Base-by-base conservation (phyloP, 1,284 basidiomycete species). In the Cryptococcus sp. region DNA sequence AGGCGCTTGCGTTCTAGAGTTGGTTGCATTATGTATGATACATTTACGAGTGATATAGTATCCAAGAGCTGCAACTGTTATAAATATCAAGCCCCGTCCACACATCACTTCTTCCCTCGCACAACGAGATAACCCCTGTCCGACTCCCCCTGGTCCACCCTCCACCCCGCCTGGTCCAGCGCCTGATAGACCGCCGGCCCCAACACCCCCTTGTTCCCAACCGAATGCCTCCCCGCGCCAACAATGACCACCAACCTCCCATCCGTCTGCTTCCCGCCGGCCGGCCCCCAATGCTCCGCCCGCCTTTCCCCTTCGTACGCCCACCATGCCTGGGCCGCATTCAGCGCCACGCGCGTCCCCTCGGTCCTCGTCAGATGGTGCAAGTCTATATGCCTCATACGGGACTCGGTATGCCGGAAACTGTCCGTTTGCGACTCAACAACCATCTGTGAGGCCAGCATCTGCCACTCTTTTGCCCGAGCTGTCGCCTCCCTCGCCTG, bases 211-310 rank as follows among this genome's bases (percentile, higher is more conserved):
- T 56, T 56, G 9, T 66, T 50, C 16, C 71, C 70, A 0, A 64
- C 67, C 15, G 70, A 73, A 61, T 78, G 76, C 33, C 67, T 65
- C 13, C 76, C 76, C 13, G 71, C 69, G 23, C 76, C 76, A 4
- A 72, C 74, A 23, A 78, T 65, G 21, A 78, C 64, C 12, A 52
- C 50, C 46, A 76, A 57, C 44, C 52, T 52, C 3, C 53, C 52
- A 78, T 89, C 58, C n/a, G 18, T 35, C n/a, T 86, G 86, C 3
- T 80, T 88, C 49, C 81, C 89, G 56, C 33, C 38, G 9, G 40
- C 38, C 5, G 28, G 28, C 11, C 28, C 78, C 88, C 89, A 81
- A 87, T 86, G 85, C 80, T 89, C 67, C 35, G 23, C 38, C 21
- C 56, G 43, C 5, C 20, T 37, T 37, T 53, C 56, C 21, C 55